Evolutionary conservation across 768 basidiomycete genomes (phyloP), one percentile per base, ranked within the genome.

Genomic region (Trametes maxima): DNA sequence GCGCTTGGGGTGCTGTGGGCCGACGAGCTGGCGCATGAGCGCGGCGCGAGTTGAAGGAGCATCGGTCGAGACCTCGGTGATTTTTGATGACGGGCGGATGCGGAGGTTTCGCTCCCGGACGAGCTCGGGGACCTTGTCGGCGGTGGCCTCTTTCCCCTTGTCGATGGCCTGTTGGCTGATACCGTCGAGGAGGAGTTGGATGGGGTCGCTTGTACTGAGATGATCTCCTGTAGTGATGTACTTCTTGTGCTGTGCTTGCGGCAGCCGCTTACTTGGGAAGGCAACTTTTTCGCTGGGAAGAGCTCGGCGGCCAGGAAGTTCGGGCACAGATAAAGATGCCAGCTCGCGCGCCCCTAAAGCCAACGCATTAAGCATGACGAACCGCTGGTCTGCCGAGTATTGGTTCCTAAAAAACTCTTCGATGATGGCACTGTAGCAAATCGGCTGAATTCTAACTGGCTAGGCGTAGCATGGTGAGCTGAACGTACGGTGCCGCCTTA

Each of bases 341-440:
- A 97, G 77, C 71, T 98, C 95, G 59, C 92, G 80, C 7, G 93
- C 92, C 6, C 93, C 93, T 36, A 95, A 74, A 0, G 92, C 93
- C 12, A 99, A 77, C 0, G 94, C 89, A 62, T 91, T 94, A 21
- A 98, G 80, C 65, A 95, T 93, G 11, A 85, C 83, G 62, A 85
- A 90, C 8, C 95, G 88, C 67, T 98, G 95, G 33, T 87, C 82
- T 17, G 85, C 83, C 0, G 97, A 95, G 73, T 96, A 97, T 65
- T 96, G 93, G 49, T 90, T 91, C 66, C 88, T 88, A 78, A 98
- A 99, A 74, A 94, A 95, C 69, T 97, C 92, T 71, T 96, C 94
- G 54, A 93, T 87, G 11, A 98, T 78, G 36, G 85, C 81, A 3
- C 95, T 97, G 69, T 11, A 56, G 12, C 16, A 65, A 7, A 62